Conservation (phyloP, 192 early-diverging fungal species). For the Obelidium mucronatum region DNA sequence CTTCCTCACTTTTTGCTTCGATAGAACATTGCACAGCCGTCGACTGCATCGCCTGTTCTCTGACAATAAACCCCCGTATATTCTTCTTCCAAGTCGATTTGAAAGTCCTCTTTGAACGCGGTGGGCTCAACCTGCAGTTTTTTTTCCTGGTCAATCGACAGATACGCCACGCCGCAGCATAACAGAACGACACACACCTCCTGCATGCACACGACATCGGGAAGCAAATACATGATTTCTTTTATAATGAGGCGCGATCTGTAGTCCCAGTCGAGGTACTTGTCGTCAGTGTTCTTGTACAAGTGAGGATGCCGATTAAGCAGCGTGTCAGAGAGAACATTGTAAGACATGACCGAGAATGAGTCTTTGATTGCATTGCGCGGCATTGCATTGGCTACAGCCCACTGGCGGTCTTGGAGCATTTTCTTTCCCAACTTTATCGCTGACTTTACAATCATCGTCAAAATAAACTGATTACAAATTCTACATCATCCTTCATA, state of each 20-base stretch:
- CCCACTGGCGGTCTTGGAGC: no score
- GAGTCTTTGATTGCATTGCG: background rate
- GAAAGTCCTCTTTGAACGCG: slow-evolving; percentile 9
- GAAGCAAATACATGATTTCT: background rate
- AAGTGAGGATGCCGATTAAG: slow-evolving; percentile 19
- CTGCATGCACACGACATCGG: slow-evolving; percentile 30
- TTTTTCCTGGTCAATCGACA: background rate
- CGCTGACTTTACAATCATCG: no score
- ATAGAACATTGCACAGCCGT: slow-evolving; percentile 33
- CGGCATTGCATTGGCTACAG: background rate
- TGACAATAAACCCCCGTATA: slow-evolving; percentile 2
- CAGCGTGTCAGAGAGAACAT: slow-evolving; percentile 28
- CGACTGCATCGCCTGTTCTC: slow-evolving; percentile 10
- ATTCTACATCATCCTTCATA: no score
- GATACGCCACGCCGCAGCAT: background rate
- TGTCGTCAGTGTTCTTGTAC: background rate
- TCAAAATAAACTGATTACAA: no score
- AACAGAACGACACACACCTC: background rate
- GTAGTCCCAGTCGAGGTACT: background rate
- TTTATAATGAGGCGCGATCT: background rate
- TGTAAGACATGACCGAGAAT: slow-evolving; percentile 33
- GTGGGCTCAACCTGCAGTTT: slow-evolving; percentile 21
- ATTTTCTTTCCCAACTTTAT: no score
- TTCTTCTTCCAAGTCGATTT: background rate
- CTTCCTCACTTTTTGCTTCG: background rate